Base-by-base conservation (phyloP, 75 land plant genomes). In the Larix kaempferi region DNA sequence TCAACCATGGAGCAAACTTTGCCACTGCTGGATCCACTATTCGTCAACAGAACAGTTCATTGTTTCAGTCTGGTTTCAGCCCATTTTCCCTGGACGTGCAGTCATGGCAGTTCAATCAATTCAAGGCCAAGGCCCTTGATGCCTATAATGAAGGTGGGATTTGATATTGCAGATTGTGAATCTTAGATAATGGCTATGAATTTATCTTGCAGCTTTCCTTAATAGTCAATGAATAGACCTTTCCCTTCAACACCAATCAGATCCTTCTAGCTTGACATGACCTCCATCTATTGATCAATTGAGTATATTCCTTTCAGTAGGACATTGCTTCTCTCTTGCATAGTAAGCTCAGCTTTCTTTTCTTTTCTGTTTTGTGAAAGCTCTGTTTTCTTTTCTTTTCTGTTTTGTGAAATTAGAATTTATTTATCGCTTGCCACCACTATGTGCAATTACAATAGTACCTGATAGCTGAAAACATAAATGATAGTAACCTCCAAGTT, bases 1-100 rank as follows among this genome's bases (percentile, higher is more conserved):
- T 80, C 81, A 69, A 79, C 17, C 86, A 87, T 75, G 94, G 94
- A 56, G 94, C 92, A 19, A 92, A 92, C 63, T 92, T 92, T 67
- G 94, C 94, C 0, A 86, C 88, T 0, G 92, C 88, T 35, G 94
- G 94, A 61, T 83, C 92, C 25, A 86, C 92, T 54, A 78, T 88
- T 29, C 58, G 76, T 12, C 15, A 41, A 55, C 87, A 44, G 25
- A 88, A 85, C 69, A 84, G 80, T 17, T 76, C 91, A 52, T 59
- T 82, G 13, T 78, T 21, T 26, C 61, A 80, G 59, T 56, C 78
- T 71, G 84, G 89, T 10, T 54, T 83, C n/a, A 85, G 90, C 52
- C 88, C 92, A n/a, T 88, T 90, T 52, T 83, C 78, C 3, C 85
- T 90, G 1, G 88, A 82, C 63, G 80, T 90, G 35, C 92, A 90